Percentiles rank a stretch among this genome's conserved stretches.
These are phyloP conservation scores for Kuraishia capsulata DNA, from an alignment of 805 yeast species.

Conservation along the genomic window DNA sequence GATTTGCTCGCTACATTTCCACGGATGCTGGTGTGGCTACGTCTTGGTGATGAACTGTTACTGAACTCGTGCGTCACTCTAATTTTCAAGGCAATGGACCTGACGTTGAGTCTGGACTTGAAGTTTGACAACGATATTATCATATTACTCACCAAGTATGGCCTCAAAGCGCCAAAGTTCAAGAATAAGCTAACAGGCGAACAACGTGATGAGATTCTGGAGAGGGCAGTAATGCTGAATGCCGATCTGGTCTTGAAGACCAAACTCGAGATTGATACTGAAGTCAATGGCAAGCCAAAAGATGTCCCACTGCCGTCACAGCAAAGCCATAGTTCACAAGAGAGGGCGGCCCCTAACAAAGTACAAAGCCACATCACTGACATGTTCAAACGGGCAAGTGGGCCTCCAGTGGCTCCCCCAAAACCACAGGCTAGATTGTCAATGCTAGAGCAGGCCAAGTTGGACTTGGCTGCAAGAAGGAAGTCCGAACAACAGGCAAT, in stretches of 20 bases:
- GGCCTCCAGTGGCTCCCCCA: conserved; percentile 8
- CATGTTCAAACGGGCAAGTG: conserved; percentile 1
- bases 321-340: no score
- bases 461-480: conserved; percentile 12
- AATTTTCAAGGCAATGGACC: conserved; percentile 55
- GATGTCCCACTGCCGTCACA: conserved; percentile 7
- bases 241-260: conserved; percentile 43
- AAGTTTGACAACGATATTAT: conserved; percentile 43
- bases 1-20: conserved; percentile 55
- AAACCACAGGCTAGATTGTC: conserved; percentile 19
- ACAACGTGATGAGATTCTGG: conserved; percentile 56
- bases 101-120: conserved; percentile 48
- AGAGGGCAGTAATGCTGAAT: conserved; percentile 51
- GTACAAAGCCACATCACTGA: background rate
- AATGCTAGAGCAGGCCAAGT: conserved; percentile 28
- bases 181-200: conserved; percentile 62
- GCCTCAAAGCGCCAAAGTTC: conserved; percentile 54
- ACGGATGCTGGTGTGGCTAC: conserved; percentile 69
- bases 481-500: background rate
- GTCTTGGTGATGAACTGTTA: conserved; percentile 72
- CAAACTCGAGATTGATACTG: background rate
- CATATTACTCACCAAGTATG: conserved; percentile 51
- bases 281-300: conserved; percentile 1
- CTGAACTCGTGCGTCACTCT: conserved; percentile 64
- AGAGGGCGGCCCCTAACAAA: no score